A percentile compares a stretch with the other conserved stretches of the same genome.
Evolutionary conservation across 768 basidiomycete species (phyloP).

Genomic region (Hericium erinaceus): DNA sequence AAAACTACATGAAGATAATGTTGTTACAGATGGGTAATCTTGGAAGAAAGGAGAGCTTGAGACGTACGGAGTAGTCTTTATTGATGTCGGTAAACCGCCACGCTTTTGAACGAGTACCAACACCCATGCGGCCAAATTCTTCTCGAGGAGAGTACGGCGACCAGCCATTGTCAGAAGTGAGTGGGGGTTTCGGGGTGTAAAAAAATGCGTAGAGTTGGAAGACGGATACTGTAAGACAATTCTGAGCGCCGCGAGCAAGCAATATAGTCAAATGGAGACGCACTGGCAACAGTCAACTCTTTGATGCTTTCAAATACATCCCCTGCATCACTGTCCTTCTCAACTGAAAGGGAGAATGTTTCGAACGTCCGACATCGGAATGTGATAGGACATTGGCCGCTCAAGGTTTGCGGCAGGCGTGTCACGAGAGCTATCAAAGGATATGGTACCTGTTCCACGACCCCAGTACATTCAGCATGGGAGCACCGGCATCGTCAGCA

Average conservation of each 20-base stretch:
- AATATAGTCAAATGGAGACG: conserved; percentile 23
- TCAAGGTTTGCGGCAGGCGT: conserved; percentile 76
- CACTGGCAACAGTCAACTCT: conserved; percentile 83
- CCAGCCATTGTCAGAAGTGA: conserved; percentile 70
- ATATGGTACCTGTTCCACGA: conserved; percentile 67
- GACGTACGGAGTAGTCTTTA: conserved; percentile 79
- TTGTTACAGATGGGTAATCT: conserved; percentile 27
- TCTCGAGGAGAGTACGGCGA: conserved; percentile 74
- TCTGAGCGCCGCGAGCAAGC: not conserved
- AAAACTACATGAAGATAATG: conserved; percentile 54
- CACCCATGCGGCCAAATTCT: conserved; percentile 92
- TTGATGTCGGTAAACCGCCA: conserved; percentile 98
- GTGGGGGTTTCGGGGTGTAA: conserved; percentile 66
- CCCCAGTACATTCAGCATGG: conserved; percentile 2
- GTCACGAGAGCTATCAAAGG: conserved; percentile 87
- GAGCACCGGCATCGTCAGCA: conserved; percentile 13
- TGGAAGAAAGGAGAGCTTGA: conserved; percentile 7
- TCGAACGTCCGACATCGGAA: conserved; percentile 86
- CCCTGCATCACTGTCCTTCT: conserved; percentile 57
- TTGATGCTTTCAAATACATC: conserved; percentile 95
- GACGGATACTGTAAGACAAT: conserved; percentile 52
- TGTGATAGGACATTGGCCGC: conserved; percentile 70
- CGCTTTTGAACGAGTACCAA: conserved; percentile 83
- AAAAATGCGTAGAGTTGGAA: conserved; percentile 89
- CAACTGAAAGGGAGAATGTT: conserved; percentile 64